phyloP scores from a whole-genome alignment of 305 asterid genomes.

The Salvia sclarea region DNA sequence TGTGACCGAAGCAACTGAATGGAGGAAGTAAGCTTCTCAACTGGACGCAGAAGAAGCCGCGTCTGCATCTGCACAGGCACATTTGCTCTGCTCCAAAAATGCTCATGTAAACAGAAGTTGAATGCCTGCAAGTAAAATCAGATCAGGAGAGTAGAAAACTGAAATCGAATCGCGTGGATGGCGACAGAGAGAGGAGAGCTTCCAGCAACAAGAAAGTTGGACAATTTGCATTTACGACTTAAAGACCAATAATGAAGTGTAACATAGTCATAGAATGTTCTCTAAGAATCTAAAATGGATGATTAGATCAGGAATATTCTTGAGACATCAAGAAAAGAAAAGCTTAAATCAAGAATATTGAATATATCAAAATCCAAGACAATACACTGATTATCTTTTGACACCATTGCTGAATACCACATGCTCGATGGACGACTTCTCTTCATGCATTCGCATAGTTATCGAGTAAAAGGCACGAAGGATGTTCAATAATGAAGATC shows the following conservation, averaged over 20 bases:
- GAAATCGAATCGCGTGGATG: neutral
- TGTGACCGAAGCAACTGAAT: too few relatives aligned
- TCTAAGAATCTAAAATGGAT: neutral
- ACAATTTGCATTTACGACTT: neutral
- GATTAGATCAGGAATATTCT: too few relatives aligned
- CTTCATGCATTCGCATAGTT: neutral
- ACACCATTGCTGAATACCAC: neutral
- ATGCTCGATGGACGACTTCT: neutral
- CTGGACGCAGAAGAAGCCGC: neutral
- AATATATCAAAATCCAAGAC: too few relatives aligned
- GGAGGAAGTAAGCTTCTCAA: neutral
- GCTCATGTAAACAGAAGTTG: slow-evolving; percentile 1
- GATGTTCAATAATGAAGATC: neutral
- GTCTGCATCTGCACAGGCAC: neutral
- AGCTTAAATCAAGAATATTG: neutral
- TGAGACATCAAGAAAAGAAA: neutral
- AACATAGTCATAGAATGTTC: neutral
- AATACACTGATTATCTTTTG: too few relatives aligned
- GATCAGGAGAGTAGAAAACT: slow-evolving; percentile 19
- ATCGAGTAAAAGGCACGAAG: neutral
- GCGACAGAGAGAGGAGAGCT: neutral
- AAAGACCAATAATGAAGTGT: neutral
- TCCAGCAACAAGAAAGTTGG: neutral
- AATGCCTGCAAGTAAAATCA: slow-evolving; percentile 19
- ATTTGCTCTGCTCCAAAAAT: slow-evolving; percentile 15